Evolutionary conservation across 1,284 basidiomycete species (phyloP), one percentile per base, ranked within the genome.

Genomic region (Microbotryum scabiosae): DNA sequence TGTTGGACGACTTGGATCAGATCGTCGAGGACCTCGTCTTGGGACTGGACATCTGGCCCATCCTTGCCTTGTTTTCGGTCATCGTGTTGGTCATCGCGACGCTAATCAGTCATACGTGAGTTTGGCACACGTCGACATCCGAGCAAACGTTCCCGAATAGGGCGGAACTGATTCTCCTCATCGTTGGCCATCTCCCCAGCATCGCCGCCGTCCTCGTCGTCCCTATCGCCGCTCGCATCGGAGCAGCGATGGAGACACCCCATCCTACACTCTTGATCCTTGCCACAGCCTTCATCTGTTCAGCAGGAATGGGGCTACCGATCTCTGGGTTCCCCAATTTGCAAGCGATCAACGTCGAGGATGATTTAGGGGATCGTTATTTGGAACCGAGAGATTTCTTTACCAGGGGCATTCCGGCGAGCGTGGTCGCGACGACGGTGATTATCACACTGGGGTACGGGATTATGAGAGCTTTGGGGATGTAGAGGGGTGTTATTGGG

Each of bases 301-400:
- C 90, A 32, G 82, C 90, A 4, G 96, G 94, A 1, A 98, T 98
- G 94, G 96, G 93, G 7, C 87, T 99, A 80, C 93, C 93, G 4
- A 92, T 97, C 43, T 92, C 88, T 62, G 94, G 94, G 7, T 97
- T 98, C 79, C 94, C 93, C 0, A 97, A 97, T 75, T 89, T 93
- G 78, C 91, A 51, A 45, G 50, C 52, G 48, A 73, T 92, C 25
- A 90, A 89, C 6, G 88, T 97, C 76, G 94, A 97, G 73, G 90
- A 97, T 74, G 91, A 96, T 74, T 82, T 97, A 57, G 94, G 94
- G 3, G 85, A 91, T 69, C 76, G 88, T 36, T 78, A 76, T 57
- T 69, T 76, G 18, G 32, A 63, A 21, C 59, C 63, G 10, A 20
- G 20, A 25, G 92, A 97, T 75, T 97, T 97, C 78, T 78, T 97